Conservation (phyloP, 352 stramenopile genomes). For the Pythium diclinum region DNA sequence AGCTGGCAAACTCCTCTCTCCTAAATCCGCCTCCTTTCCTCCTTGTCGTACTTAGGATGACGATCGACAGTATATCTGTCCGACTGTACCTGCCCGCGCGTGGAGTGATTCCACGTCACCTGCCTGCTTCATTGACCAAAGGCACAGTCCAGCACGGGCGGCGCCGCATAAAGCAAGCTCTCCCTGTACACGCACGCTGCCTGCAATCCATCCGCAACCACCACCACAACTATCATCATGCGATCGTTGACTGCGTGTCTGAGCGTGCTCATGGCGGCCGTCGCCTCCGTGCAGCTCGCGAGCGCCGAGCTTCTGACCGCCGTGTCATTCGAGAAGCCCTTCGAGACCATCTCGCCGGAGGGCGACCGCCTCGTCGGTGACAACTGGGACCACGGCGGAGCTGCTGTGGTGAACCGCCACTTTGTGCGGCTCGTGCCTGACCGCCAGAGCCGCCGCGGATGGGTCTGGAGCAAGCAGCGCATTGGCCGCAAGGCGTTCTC, state of each 20-base stretch:
- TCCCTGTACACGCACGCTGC: not conserved
- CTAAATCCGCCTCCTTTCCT: not conserved
- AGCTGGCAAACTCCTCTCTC: not conserved
- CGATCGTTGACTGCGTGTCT: slow-evolving; percentile 12
- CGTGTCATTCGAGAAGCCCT: slow-evolving; percentile 79
- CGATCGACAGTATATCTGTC: not conserved
- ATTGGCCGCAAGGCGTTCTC: slow-evolving; percentile 65
- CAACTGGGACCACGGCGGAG: slow-evolving; percentile 59
- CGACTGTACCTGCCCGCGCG: not conserved
- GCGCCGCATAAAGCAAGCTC: not conserved
- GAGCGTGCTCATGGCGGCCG: slow-evolving; percentile 15
- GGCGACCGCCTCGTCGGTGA: slow-evolving; percentile 51
- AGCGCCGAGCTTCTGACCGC: slow-evolving; percentile 39
- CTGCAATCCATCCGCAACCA: slow-evolving; percentile 1
- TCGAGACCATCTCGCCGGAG: slow-evolving; percentile 64
- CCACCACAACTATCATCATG: slow-evolving; percentile 3
- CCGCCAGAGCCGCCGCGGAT: slow-evolving; percentile 70
- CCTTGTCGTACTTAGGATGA: not conserved
- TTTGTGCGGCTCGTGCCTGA: slow-evolving; percentile 81
- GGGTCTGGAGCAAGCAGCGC: slow-evolving; percentile 72
- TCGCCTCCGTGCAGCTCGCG: slow-evolving; percentile 21
- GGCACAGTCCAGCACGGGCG: not conserved
- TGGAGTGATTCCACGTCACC: slow-evolving; percentile 23
- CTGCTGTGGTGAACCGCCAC: slow-evolving; percentile 71
- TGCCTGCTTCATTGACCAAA: slow-evolving; percentile 11